Evolutionary conservation across 2,329 filamentous ascomycete genomes (phyloP).

Genomic region (Aspergillus udagawae): DNA sequence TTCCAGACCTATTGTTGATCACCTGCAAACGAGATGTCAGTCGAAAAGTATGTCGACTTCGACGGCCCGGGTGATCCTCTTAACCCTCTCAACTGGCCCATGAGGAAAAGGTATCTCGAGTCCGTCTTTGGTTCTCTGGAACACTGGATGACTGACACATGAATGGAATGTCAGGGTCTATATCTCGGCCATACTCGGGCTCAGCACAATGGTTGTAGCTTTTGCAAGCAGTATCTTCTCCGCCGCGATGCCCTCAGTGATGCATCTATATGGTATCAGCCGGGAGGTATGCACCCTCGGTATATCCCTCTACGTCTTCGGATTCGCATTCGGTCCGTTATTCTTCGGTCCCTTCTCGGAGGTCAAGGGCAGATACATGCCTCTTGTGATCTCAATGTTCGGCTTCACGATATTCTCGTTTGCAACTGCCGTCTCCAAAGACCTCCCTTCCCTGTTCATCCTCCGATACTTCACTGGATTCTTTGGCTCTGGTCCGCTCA

Average conservation of each 20-base stretch:
- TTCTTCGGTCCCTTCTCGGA: constrained; percentile 11
- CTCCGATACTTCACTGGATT: constrained; percentile 42
- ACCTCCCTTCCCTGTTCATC: constrained; percentile 32
- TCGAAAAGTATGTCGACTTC: constrained; percentile 6
- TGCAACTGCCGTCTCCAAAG: constrained; percentile 37
- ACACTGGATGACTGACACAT: neutral
- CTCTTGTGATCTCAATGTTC: constrained; percentile 37
- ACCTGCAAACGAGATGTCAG: neutral
- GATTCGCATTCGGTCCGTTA: neutral
- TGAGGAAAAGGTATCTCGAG: constrained; percentile 9
- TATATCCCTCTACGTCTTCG: neutral
- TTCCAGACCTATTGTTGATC: neutral
- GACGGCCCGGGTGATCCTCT: constrained; percentile 8
- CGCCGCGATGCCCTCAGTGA: constrained; percentile 9
- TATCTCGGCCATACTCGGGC: constrained; percentile 7
- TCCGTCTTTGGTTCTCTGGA: neutral
- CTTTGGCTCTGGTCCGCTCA: constrained; percentile 37
- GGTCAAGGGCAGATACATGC: constrained; percentile 39
- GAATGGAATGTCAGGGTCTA: constrained; percentile 5
- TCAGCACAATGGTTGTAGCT: constrained; percentile 18
- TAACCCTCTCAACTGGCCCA: constrained; percentile 10
- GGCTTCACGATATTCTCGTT: constrained; percentile 42
- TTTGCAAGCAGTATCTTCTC: constrained; percentile 21
- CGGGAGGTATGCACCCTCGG: constrained; percentile 7
- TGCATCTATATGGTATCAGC: constrained; percentile 9